phyloP scores from a whole-genome alignment of 345 rosid species.

The Euphorbia peplus region DNA sequence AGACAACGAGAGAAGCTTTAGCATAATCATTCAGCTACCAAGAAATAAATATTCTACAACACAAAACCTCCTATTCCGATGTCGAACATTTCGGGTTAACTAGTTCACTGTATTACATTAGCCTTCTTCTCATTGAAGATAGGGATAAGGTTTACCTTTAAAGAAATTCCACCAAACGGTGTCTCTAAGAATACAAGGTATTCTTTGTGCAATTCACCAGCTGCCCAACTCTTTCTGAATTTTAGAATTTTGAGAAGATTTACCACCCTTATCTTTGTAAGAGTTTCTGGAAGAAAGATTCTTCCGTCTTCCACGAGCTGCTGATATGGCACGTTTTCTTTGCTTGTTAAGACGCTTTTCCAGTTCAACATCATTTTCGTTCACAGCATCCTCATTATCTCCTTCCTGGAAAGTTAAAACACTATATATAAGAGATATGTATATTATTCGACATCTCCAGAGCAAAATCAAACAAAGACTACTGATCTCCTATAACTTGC shows the following conservation, averaged over 20 bases:
- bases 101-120: too few relatives aligned
- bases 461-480: too few relatives aligned
- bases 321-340: conserved; percentile 65
- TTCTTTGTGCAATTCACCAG: too few relatives aligned
- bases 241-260: conserved; percentile 59
- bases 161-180: not conserved
- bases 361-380: conserved; percentile 32
- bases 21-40: too few relatives aligned
- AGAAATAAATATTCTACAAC: too few relatives aligned
- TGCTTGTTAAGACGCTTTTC: conserved; percentile 63
- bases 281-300: conserved; percentile 67
- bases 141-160: too few relatives aligned
- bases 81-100: too few relatives aligned
- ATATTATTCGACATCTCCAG: not conserved
- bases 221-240: conserved; percentile 29
- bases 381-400: not conserved
- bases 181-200: too few relatives aligned
- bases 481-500: not conserved
- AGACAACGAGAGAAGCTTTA: too few relatives aligned
- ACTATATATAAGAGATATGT: not conserved
- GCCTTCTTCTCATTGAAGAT: too few relatives aligned
- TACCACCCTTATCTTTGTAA: conserved; percentile 82
- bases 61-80: too few relatives aligned
- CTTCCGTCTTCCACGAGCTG: conserved; percentile 57
- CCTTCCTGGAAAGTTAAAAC: conserved; percentile 23